A percentile compares a stretch with the other conserved stretches of the same genome.
Evolutionary conservation across 805 yeast genomes (phyloP).

Genomic region (Nadsonia fulvescens): DNA sequence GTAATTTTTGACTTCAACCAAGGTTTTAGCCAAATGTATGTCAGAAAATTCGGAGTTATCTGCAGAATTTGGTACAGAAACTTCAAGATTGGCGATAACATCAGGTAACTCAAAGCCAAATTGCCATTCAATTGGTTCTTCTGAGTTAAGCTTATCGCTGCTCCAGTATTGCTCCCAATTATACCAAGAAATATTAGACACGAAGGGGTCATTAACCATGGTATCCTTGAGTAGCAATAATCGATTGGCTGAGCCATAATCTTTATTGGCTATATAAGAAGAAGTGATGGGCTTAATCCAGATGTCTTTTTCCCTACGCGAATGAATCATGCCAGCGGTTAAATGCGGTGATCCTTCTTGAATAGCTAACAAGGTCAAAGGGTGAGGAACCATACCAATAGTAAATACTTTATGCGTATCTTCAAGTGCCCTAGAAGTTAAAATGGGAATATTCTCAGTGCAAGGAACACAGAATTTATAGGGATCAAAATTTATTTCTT

Average conservation of each 20-base stretch:
- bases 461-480: too few relatives aligned
- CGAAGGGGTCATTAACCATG: conserved; percentile 4
- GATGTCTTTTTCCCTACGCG: conserved; percentile 4
- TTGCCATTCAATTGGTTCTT: conserved; percentile 8
- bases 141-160: conserved; percentile 3
- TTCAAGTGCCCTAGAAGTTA: too few relatives aligned
- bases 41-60: too few relatives aligned
- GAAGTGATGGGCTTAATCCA: conserved; percentile 7
- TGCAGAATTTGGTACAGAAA: too few relatives aligned
- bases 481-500: too few relatives aligned
- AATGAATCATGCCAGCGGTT: conserved; percentile 5
- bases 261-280: conserved; percentile 6
- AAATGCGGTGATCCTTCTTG: conserved; percentile 5
- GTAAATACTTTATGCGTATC: too few relatives aligned
- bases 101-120: conserved; percentile 10
- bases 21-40: too few relatives aligned
- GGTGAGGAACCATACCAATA: conserved; percentile 9
- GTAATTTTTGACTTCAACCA: too few relatives aligned
- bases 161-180: conserved; percentile 8
- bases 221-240: conserved; percentile 10
- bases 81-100: too few relatives aligned
- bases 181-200: conserved; percentile 9
- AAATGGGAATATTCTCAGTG: too few relatives aligned
- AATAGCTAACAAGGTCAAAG: conserved; percentile 7
- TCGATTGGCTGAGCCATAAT: conserved; percentile 6